Conservation (phyloP, 1,284 basidiomycete genomes). For the Malassezia globosa region DNA sequence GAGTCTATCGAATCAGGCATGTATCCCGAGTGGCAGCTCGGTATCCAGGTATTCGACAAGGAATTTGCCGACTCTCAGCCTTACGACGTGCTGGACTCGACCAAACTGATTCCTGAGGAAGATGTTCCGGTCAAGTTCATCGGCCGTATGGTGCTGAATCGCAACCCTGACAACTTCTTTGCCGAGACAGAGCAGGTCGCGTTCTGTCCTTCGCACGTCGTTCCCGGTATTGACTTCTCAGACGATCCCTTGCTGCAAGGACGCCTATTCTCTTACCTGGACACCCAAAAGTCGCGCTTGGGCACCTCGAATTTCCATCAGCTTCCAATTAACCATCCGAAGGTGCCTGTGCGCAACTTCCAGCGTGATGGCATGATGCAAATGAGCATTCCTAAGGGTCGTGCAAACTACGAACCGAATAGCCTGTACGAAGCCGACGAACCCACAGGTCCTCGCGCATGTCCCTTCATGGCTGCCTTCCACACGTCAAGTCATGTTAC, state of each 20-base stretch:
- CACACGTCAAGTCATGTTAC: background rate
- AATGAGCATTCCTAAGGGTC: slow-evolving; percentile 16
- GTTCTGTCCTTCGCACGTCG: slow-evolving; percentile 71
- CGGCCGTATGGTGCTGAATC: slow-evolving; percentile 74
- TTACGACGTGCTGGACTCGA: slow-evolving; percentile 70
- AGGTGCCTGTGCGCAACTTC: slow-evolving; percentile 66
- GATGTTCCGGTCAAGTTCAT: slow-evolving; percentile 73
- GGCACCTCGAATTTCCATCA: slow-evolving; percentile 70
- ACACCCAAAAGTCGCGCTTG: slow-evolving; percentile 52
- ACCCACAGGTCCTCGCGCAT: slow-evolving; percentile 5
- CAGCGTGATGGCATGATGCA: slow-evolving; percentile 51
- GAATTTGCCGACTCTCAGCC: slow-evolving; percentile 5
- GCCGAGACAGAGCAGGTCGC: slow-evolving; percentile 54
- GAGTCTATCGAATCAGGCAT: slow-evolving; percentile 34
- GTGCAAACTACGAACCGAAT: slow-evolving; percentile 16
- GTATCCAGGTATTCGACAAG: slow-evolving; percentile 9
- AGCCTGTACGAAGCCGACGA: slow-evolving; percentile 9
- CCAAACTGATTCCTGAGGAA: slow-evolving; percentile 50
- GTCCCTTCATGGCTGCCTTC: slow-evolving; percentile 6
- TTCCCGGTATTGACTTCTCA: slow-evolving; percentile 77
- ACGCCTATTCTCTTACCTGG: slow-evolving; percentile 75
- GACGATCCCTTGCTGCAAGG: slow-evolving; percentile 82
- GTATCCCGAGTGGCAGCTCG: slow-evolving; percentile 39
- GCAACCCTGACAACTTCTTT: slow-evolving; percentile 62
- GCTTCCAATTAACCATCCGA: slow-evolving; percentile 73